Percentiles rank a stretch among this genome's conserved stretches.
These are phyloP conservation scores for Pleurotus sapidus DNA, from an alignment of 768 basidiomycete genomes.

Conservation along the genomic window DNA sequence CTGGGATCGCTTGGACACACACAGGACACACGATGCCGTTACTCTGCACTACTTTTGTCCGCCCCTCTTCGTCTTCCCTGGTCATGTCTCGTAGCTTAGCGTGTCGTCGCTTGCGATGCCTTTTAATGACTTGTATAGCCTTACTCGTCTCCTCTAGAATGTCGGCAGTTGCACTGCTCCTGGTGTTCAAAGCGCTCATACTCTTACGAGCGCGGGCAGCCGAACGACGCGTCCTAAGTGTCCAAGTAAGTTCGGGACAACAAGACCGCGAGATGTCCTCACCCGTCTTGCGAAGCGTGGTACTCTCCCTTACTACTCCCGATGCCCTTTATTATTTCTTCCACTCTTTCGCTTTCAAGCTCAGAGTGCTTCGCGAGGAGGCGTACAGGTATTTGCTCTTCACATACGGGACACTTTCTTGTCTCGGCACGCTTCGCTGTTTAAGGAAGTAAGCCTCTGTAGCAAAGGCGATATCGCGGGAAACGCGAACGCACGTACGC, in stretches of 20 bases:
- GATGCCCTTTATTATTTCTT: slow-evolving; percentile 61
- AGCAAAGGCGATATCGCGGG: background rate
- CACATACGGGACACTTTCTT: slow-evolving; percentile 70
- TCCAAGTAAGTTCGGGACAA: background rate
- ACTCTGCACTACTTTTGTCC: slow-evolving; percentile 18
- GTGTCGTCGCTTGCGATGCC: slow-evolving; percentile 67
- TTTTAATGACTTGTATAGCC: slow-evolving; percentile 59
- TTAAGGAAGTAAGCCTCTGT: slow-evolving; percentile 6
- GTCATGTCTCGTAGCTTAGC: slow-evolving; percentile 65
- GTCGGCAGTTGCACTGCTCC: slow-evolving; percentile 17
- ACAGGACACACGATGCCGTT: slow-evolving; percentile 66
- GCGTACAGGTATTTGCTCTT: slow-evolving; percentile 68
- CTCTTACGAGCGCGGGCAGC: slow-evolving; percentile 39
- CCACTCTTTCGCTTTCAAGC: slow-evolving; percentile 67
- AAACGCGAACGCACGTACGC: slow-evolving; percentile 31
- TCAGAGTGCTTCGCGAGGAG: slow-evolving; percentile 62
- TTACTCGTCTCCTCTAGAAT: slow-evolving; percentile 43
- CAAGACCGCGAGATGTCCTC: slow-evolving; percentile 16
- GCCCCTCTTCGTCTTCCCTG: slow-evolving; percentile 55
- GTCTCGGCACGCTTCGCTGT: slow-evolving; percentile 75
- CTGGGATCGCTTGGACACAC: slow-evolving; percentile 52
- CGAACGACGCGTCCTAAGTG: slow-evolving; percentile 30
- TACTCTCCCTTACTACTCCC: slow-evolving; percentile 58
- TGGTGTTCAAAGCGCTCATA: slow-evolving; percentile 21
- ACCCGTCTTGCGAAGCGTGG: slow-evolving; percentile 57